Evolutionary conservation across 208 protist genomes (phyloP), one percentile per base, ranked within the genome.

Genomic region (Crithidia acanthocephali): DNA sequence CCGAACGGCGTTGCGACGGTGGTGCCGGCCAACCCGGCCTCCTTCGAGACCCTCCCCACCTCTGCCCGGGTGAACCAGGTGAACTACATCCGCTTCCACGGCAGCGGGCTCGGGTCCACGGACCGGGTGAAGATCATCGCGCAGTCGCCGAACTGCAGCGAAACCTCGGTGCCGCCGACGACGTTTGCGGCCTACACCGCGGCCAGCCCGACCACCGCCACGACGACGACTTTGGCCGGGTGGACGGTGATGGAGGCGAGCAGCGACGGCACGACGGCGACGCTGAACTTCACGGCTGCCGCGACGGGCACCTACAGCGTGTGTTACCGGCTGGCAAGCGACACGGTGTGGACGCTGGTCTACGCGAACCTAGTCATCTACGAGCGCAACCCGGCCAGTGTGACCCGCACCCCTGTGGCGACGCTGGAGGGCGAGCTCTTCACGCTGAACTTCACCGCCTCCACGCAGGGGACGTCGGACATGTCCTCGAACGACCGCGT

Each of bases 281-380:
- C 72, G 35, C 65, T 97, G 53, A 88, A 84, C 75, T 84, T 97
- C 65, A 90, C 76, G 40, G 72, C 85, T 10, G 80, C n/a, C 10
- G 63, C 37, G 15, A 79, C 53, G 10, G 93, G 88, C 7, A 81
- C 33, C 5, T 95, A 81, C 72, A 95, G 84, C 61, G 88, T 97
- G 64, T 97, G 93, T 66, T 97, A 97, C 77, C 80, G 81, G 13
- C 84, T 95, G 23, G 77, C 75, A 27, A 58, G 64, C 20, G 93
- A 97, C 60, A 83, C 79, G 45, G 88, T 95, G 44, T 97, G 93
- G 90, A 97, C 93, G 27, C 74, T 93, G n/a, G 87, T 97, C 45
- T 94, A 97, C 78, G 65, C 75, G 35, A 70, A 87, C 76, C 84
- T 97, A 27, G 67, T 62, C 56, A 85, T 97, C 71, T 47, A 63